Conservation (phyloP, 371 early-diverging fungal species). For the Parasitella parasitica region DNA sequence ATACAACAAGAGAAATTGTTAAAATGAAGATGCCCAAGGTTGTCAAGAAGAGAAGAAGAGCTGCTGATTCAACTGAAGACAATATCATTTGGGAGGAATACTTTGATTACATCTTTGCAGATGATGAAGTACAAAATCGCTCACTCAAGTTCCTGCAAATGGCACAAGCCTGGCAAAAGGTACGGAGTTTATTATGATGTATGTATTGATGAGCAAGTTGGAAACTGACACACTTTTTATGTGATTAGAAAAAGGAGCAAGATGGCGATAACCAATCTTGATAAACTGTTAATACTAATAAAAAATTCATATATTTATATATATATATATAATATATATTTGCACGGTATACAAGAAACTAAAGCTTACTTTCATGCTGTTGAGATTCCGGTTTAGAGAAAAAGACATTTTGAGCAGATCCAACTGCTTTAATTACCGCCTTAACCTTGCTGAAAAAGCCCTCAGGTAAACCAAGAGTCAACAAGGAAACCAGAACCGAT, state of each 20-base stretch:
- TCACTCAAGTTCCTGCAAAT: constrained; percentile 86
- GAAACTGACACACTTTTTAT: background rate
- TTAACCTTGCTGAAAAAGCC: constrained; percentile 8
- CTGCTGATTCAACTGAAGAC: constrained; percentile 58
- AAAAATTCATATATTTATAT: background rate
- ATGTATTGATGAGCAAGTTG: too few relatives aligned
- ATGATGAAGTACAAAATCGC: constrained; percentile 80
- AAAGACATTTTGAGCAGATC: constrained; percentile 10
- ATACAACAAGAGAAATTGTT: constrained; percentile 59
- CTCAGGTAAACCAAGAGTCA: constrained; percentile 22
- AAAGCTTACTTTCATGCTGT: background rate
- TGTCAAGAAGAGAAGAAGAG: constrained; percentile 83
- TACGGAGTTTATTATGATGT: background rate
- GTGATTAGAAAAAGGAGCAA: constrained; percentile 5
- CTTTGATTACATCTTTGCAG: constrained; percentile 97
- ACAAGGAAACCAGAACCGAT: constrained; percentile 17
- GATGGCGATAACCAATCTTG: background rate
- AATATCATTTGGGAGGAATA: constrained; percentile 90
- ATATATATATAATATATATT: too few relatives aligned
- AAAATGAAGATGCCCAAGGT: constrained; percentile 80
- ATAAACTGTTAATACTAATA: constrained; percentile 1
- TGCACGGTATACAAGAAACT: background rate
- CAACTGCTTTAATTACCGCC: background rate
- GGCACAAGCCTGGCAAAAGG: constrained; percentile 88
- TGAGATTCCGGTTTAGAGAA: background rate